These are phyloP conservation scores for Aspergillus sp. DNA, from an alignment of 2,329 filamentous ascomycete species.

Conservation along the genomic window DNA sequence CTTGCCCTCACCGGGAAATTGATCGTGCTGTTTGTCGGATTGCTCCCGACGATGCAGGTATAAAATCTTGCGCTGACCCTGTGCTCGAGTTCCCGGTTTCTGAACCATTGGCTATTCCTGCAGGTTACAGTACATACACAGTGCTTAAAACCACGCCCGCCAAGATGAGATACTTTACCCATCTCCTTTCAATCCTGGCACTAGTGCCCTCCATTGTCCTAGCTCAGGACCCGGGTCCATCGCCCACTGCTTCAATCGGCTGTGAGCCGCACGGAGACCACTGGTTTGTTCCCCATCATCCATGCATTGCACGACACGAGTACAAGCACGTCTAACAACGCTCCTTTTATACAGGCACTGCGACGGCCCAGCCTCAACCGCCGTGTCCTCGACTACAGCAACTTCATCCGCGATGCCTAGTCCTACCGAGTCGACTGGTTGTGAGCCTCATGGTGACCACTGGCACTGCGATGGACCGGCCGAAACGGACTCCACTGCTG, in stretches of 20 bases:
- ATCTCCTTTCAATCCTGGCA: constrained; percentile 11
- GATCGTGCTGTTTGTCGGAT: too few relatives aligned
- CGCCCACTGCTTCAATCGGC: constrained; percentile 24
- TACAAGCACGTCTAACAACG: neutral
- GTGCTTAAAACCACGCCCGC: neutral
- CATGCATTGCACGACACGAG: neutral
- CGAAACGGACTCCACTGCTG: neutral
- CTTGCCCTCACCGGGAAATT: too few relatives aligned
- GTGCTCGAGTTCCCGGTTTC: too few relatives aligned
- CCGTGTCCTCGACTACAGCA: neutral
- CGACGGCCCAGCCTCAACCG: constrained; percentile 17
- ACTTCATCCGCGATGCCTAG: constrained; percentile 8
- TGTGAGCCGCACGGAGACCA: constrained; percentile 22
- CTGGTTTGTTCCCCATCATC: constrained; percentile 11
- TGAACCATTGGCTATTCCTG: too few relatives aligned
- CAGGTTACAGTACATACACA: too few relatives aligned
- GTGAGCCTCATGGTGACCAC: constrained; percentile 17
- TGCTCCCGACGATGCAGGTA: too few relatives aligned
- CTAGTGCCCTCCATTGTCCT: constrained; percentile 10
- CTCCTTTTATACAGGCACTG: constrained; percentile 19
- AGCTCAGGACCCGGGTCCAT: constrained; percentile 20
- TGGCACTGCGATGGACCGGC: constrained; percentile 16
- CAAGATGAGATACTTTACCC: constrained; percentile 12
- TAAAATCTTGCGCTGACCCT: too few relatives aligned
- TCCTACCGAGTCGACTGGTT: constrained; percentile 16